phyloP scores from a whole-genome alignment of 176 grass and related monocot genomes.

The Zea luxurians region DNA sequence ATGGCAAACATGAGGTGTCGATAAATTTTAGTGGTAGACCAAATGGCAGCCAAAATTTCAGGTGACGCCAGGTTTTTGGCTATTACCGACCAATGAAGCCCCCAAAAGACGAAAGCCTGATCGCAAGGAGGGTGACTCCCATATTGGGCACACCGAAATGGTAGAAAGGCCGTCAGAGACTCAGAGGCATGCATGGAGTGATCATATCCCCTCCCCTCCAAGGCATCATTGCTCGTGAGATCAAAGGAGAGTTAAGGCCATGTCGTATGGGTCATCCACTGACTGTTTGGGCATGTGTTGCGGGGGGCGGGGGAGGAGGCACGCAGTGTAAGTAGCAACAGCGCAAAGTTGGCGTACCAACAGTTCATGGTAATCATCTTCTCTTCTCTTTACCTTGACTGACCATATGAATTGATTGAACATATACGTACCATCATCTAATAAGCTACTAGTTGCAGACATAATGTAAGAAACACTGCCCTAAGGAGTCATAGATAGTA shows the following conservation, averaged over 20 bases:
- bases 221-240: slow-evolving; percentile 45
- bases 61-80: neutral
- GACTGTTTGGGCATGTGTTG: slow-evolving; percentile 50
- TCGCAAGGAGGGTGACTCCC: neutral
- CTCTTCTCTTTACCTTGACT: neutral
- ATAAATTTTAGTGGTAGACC: neutral
- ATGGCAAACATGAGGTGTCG: neutral
- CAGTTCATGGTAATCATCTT: neutral
- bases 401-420: neutral
- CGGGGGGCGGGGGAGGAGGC: neutral
- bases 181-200: neutral
- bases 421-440: neutral
- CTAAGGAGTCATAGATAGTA: neutral
- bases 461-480: neutral
- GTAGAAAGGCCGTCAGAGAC: too few species aligned
- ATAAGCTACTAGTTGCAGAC: neutral
- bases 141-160: too few species aligned
- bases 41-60: neutral
- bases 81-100: neutral
- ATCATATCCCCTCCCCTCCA: slow-evolving; percentile 23
- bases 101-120: neutral
- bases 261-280: slow-evolving; percentile 21
- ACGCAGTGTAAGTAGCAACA: neutral
- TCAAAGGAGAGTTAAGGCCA: slow-evolving; percentile 22
- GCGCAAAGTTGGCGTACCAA: neutral